Evolutionary conservation across 352 stramenopile species (phyloP).

Genomic region (Phytopythium litorale): DNA sequence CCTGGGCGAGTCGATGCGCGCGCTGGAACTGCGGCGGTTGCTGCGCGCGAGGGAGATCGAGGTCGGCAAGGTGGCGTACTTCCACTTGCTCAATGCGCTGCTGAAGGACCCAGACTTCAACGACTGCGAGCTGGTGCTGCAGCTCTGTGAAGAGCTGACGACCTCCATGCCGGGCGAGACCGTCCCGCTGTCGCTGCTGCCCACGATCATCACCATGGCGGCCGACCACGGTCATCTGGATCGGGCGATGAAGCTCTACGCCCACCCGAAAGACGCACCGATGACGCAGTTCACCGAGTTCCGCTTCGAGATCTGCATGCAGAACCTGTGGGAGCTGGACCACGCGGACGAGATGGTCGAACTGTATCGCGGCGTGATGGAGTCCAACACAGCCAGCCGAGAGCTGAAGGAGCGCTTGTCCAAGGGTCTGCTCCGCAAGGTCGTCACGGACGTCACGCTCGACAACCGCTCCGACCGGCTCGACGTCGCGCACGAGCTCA

Average conservation of each 20-base stretch:
- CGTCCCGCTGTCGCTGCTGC: constrained; percentile 50
- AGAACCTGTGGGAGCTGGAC: constrained; percentile 43
- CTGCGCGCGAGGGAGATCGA: constrained; percentile 25
- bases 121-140: constrained; percentile 45
- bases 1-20: constrained; percentile 24
- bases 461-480: constrained; percentile 33
- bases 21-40: constrained; percentile 30
- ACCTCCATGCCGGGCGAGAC: constrained; percentile 24
- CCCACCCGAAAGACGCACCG: constrained; percentile 24
- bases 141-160: constrained; percentile 54
- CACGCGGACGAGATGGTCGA: constrained; percentile 47
- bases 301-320: constrained; percentile 65
- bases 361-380: constrained; percentile 50
- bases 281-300: constrained; percentile 52
- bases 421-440: constrained; percentile 56
- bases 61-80: constrained; percentile 54
- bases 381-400: constrained; percentile 24
- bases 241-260: constrained; percentile 65
- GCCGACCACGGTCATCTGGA: constrained; percentile 46
- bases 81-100: constrained; percentile 53
- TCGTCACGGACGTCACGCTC: constrained; percentile 32
- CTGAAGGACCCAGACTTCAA: constrained; percentile 44
- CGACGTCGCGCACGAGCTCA: constrained; percentile 30
- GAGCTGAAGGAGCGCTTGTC: constrained; percentile 54
- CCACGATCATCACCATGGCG: constrained; percentile 54